Evolutionary conservation across 148 eudicot species (phyloP).

Genomic region (Diospyros lotus): DNA sequence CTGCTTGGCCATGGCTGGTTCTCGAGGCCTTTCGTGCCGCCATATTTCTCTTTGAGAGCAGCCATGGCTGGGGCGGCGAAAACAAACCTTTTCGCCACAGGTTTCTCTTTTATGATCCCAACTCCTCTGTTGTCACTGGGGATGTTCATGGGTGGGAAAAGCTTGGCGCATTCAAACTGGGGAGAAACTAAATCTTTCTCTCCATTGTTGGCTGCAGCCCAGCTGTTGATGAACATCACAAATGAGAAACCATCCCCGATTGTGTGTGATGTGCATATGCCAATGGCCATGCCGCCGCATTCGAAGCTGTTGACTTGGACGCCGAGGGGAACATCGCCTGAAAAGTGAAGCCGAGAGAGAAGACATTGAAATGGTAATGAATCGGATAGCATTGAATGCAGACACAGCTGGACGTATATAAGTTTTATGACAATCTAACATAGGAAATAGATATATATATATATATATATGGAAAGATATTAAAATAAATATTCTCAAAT

Average conservation of each 20-base stretch:
- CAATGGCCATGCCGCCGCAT: constrained; percentile 33
- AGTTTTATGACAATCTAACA: too few species aligned
- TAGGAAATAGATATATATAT: too few species aligned
- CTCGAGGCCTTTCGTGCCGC: neutral
- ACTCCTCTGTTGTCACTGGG: too few species aligned
- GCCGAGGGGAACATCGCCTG: constrained; percentile 14
- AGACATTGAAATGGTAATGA: too few species aligned
- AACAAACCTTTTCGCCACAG: constrained; percentile 26
- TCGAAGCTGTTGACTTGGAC: constrained; percentile 28
- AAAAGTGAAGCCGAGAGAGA: too few species aligned
- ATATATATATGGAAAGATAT: too few species aligned
- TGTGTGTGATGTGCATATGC: constrained; percentile 19
- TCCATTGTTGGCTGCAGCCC: constrained; percentile 25
- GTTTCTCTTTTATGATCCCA: constrained; percentile 11
- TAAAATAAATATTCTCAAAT: too few species aligned
- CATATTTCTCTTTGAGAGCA: constrained; percentile 10
- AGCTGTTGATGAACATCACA: constrained; percentile 25
- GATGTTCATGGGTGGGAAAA: constrained; percentile 15
- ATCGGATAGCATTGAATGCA: too few species aligned
- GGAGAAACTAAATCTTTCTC: neutral
- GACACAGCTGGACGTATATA: too few species aligned
- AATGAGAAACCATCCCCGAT: constrained; percentile 31
- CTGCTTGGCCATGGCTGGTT: constrained; percentile 11
- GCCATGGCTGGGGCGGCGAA: constrained; percentile 20
- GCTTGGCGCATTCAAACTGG: constrained; percentile 7